phyloP scores from a whole-genome alignment of 1,284 basidiomycete species.

The Coniferiporia sulphurascens region DNA sequence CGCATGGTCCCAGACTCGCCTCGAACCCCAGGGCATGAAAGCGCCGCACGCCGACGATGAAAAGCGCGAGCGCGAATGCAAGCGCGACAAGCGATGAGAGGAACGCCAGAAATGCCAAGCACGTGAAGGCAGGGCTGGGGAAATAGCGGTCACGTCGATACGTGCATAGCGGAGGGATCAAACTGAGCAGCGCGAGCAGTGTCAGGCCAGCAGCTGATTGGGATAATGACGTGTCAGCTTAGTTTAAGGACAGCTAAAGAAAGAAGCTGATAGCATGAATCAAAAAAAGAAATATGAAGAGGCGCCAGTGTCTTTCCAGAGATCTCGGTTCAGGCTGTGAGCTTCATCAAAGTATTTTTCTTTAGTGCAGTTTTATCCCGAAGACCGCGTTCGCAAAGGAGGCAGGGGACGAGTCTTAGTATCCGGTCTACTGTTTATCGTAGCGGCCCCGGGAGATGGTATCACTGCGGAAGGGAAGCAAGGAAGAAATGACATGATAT shows the following conservation, averaged over 20 bases:
- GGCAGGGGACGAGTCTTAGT: no score
- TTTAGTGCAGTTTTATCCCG: no score
- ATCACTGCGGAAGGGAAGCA: no score
- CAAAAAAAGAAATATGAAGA: no score
- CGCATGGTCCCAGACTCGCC: conserved; percentile 28
- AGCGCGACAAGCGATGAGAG: conserved; percentile 25
- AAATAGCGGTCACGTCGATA: conserved; percentile 22
- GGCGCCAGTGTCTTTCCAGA: no score
- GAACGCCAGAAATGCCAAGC: conserved; percentile 24
- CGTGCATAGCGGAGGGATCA: conserved; percentile 26
- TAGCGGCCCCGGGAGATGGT: no score
- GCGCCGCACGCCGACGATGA: conserved; percentile 22
- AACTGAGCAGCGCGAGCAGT: conserved; percentile 21
- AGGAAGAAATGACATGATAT: not conserved
- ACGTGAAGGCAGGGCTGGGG: conserved; percentile 25
- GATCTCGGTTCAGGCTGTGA: no score
- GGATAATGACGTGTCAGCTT: not conserved
- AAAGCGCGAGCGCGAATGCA: conserved; percentile 25
- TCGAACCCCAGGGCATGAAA: conserved; percentile 23
- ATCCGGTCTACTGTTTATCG: no score
- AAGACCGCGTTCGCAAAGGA: no score
- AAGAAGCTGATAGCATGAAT: no score
- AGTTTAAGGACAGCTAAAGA: not conserved
- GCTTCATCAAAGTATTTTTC: no score
- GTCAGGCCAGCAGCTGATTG: conserved; percentile 26